These are phyloP conservation scores for Aureobasidium sp. DNA, from an alignment of 2,329 filamentous ascomycete species.

Conservation along the genomic window DNA sequence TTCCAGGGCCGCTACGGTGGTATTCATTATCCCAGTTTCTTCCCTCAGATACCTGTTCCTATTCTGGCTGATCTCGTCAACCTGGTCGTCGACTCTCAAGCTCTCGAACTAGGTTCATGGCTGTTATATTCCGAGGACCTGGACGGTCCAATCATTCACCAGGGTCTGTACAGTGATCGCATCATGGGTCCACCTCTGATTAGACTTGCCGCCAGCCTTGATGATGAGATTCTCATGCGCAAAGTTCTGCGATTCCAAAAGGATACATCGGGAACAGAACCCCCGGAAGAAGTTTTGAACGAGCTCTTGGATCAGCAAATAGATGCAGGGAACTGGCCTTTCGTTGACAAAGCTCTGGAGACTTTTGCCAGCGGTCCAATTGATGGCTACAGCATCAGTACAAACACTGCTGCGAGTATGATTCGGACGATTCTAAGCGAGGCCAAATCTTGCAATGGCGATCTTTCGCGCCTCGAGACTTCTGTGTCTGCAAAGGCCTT, in stretches of 20 bases:
- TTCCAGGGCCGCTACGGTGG: slow-evolving; percentile 28
- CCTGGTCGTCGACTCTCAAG: slow-evolving; percentile 39
- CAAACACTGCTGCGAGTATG: slow-evolving; percentile 3
- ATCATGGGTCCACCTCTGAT: slow-evolving; percentile 47
- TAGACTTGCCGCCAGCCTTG: slow-evolving; percentile 46
- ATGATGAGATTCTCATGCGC: slow-evolving; percentile 33
- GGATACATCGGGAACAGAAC: background rate
- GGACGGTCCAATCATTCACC: slow-evolving; percentile 48
- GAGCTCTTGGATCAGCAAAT: slow-evolving; percentile 40
- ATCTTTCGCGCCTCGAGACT: background rate
- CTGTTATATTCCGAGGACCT: slow-evolving; percentile 46
- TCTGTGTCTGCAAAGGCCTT: background rate
- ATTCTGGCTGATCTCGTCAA: slow-evolving; percentile 47
- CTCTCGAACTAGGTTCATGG: slow-evolving; percentile 47
- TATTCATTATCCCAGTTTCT: slow-evolving; percentile 41
- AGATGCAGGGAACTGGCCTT: slow-evolving; percentile 34
- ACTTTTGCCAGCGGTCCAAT: background rate
- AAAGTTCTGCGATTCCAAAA: slow-evolving; percentile 22
- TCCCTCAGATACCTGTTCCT: slow-evolving; percentile 39
- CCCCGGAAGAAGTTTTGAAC: slow-evolving; percentile 26
- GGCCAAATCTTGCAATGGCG: background rate
- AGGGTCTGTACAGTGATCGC: slow-evolving; percentile 39
- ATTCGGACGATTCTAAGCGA: slow-evolving; percentile 11
- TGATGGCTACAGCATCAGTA: background rate
- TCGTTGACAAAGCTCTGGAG: slow-evolving; percentile 33